A percentile compares a stretch with the other conserved stretches of the same genome.
phyloP scores from a whole-genome alignment of 164 flowering plant genomes.

The grape (Vitis vinifera) region ASM3070453v1 NC_081815.1:2257501-2258000 shows the following conservation, averaged over 20 bases:
- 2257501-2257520: neutral
- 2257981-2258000: conserved; percentile 79
- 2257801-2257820: conserved; percentile 20
- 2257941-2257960: conserved; percentile 95
- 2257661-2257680: no score
- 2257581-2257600: neutral
- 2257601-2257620: neutral
- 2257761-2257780: conserved; percentile 85
- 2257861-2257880: conserved; percentile 60
- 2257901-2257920: conserved; percentile 82
- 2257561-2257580: neutral
- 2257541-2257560: neutral
- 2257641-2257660: no score
- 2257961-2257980: conserved; percentile 93
- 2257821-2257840: conserved; percentile 77
- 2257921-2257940: conserved; percentile 78
- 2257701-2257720: conserved; percentile 86
- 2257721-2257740: conserved; percentile 74
- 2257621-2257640: no score
- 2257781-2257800: conserved; percentile 30
- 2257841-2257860: conserved; percentile 95
- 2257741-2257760: conserved; percentile 70
- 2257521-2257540: neutral
- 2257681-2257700: conserved; percentile 6
- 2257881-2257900: conserved; percentile 48